Conservation (phyloP, 768 basidiomycete species). For the Phylloporus sp. region DNA sequence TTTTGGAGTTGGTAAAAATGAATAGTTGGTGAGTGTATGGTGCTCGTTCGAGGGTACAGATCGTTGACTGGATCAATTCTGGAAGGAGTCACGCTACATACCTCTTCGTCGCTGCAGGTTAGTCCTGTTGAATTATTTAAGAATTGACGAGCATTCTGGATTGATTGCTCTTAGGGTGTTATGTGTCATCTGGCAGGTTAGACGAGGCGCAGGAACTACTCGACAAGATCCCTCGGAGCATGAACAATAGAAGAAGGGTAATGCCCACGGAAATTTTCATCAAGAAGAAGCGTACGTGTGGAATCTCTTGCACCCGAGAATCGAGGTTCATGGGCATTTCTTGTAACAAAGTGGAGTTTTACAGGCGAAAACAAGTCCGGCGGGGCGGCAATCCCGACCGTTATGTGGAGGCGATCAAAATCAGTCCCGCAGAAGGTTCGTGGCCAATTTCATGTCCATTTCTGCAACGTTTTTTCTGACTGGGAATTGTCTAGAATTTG, state of each 20-base stretch:
- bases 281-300: slow-evolving; percentile 62
- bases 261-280: slow-evolving; percentile 75
- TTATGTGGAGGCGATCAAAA: slow-evolving; percentile 53
- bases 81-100: slow-evolving; percentile 75
- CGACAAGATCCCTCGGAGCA: slow-evolving; percentile 53
- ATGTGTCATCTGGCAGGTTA: slow-evolving; percentile 51
- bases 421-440: slow-evolving; percentile 68
- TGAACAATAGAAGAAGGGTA: slow-evolving; percentile 60
- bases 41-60: not conserved
- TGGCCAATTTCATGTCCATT: not conserved
- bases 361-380: slow-evolving; percentile 60
- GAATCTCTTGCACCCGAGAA: no score
- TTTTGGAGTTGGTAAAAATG: slow-evolving; percentile 56
- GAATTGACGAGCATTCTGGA: not conserved
- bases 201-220: slow-evolving; percentile 56
- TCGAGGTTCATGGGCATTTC: no score
- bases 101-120: slow-evolving; percentile 68
- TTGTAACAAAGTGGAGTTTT: slow-evolving; percentile 77
- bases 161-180: slow-evolving; percentile 44
- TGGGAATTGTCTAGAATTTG: slow-evolving; percentile 47
- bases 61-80: not conserved
- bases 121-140: slow-evolving; percentile 10
- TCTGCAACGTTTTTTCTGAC: slow-evolving; percentile 5
- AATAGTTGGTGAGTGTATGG: slow-evolving; percentile 58
- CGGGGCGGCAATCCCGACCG: slow-evolving; percentile 47